Evolutionary conservation across 1,139 yeast genomes (phyloP).

Genomic region (Blastobotrys ciferrii): DNA sequence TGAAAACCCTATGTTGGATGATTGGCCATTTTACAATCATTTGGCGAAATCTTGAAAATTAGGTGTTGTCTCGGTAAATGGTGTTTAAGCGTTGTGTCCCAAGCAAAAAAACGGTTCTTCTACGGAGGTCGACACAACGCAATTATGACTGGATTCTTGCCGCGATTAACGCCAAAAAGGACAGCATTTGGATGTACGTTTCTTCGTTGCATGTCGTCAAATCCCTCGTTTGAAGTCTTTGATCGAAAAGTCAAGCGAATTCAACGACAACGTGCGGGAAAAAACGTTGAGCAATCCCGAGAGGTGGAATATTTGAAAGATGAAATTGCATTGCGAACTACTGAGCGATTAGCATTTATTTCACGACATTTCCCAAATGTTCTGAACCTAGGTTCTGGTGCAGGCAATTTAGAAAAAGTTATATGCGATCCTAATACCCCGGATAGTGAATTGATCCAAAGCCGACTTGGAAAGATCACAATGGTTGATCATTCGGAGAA

Average conservation of each 20-base stretch:
- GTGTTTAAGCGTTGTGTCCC: no score
- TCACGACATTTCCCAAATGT: slow-evolving; percentile 60
- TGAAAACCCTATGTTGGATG: background rate
- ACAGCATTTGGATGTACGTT: background rate
- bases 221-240: slow-evolving; percentile 51
- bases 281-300: slow-evolving; percentile 46
- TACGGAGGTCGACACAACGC: background rate
- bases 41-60: background rate
- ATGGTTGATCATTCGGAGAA: slow-evolving; percentile 66
- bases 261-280: slow-evolving; percentile 57
- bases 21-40: background rate
- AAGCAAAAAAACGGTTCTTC: background rate
- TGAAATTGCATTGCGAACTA: slow-evolving; percentile 69
- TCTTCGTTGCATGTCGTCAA: slow-evolving; percentile 5
- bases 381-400: slow-evolving; percentile 71
- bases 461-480: slow-evolving; percentile 54
- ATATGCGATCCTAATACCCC: slow-evolving; percentile 35
- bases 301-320: slow-evolving; percentile 73
- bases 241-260: slow-evolving; percentile 58
- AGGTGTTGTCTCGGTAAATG: background rate
- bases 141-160: background rate
- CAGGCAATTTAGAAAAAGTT: slow-evolving; percentile 56
- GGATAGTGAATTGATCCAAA: slow-evolving; percentile 52
- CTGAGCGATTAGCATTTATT: slow-evolving; percentile 73
- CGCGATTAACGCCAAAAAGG: background rate